phyloP scores from a whole-genome alignment of 768 basidiomycete genomes.

The Russula lepida region DNA sequence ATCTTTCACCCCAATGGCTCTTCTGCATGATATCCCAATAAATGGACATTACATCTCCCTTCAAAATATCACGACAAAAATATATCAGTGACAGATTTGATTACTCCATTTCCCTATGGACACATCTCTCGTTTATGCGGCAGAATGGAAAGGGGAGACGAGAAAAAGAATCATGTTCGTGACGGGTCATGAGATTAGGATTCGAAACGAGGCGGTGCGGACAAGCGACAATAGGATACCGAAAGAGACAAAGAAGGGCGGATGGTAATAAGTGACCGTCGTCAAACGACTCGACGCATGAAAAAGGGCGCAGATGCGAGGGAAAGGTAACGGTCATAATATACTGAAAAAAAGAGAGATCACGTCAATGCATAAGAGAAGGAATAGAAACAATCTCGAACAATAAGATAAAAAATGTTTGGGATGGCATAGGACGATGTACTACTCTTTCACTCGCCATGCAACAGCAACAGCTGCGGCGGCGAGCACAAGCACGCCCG shows the following conservation, averaged over 20 bases:
- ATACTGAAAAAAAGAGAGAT: constrained; percentile 16
- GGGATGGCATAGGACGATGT: background rate
- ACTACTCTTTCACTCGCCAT: constrained; percentile 20
- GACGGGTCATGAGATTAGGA: constrained; percentile 21
- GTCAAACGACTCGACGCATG: background rate
- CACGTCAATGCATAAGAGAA: constrained; percentile 11
- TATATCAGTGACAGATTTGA: constrained; percentile 11
- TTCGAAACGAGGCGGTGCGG: constrained; percentile 8
- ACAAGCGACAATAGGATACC: constrained; percentile 16
- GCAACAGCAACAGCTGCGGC: constrained; percentile 22
- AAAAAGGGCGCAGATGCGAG: background rate
- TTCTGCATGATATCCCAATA: background rate
- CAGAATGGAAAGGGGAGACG: background rate
- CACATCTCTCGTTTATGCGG: constrained; percentile 13
- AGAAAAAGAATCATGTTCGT: constrained; percentile 13
- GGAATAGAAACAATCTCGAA: constrained; percentile 9
- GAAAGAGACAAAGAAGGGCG: background rate
- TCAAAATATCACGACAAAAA: background rate
- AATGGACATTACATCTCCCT: background rate
- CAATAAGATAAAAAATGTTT: constrained; percentile 17
- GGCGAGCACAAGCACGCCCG: constrained; percentile 20
- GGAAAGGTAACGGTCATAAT: constrained; percentile 8
- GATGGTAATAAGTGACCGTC: constrained; percentile 1
- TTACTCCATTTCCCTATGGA: constrained; percentile 13
- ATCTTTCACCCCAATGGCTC: background rate